Evolutionary conservation across 1,284 basidiomycete species (phyloP), one percentile per base, ranked within the genome.

Genomic region (Tilletia horrida): DNA sequence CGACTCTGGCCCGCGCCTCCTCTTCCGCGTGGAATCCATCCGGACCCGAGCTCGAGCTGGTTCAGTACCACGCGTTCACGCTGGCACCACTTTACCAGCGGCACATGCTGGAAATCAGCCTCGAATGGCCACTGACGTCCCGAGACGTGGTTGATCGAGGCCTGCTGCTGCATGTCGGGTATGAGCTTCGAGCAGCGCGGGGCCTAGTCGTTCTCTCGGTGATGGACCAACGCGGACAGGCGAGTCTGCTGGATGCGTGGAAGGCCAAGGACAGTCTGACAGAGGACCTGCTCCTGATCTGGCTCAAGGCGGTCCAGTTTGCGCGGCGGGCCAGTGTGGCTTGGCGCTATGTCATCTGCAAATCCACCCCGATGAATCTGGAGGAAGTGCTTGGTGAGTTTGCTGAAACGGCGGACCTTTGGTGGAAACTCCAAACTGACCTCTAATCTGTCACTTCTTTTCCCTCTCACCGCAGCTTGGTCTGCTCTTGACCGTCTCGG

Each of bases 301-400:
- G 73, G 73, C 65, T 63, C 18, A 73, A 69, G n/a, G 73, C 69
- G 2, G 14, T 70, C 1, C 67, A 64, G 2, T 66, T 71, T 52
- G 72, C 73, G n/a, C 66, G 68, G 21, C 64, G 69, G 3, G 72
- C 74, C 1, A 66, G 67, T 1, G 40, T 72, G 3, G 44, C 55
- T 7, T 77, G 76, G 76, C 64, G 69, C n/a, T 57, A 76, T 35
- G 67, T 69, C 11, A 62, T 77, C 31, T 74, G 71, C 40, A 69
- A 67, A 40, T 48, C 69, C 0, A 59, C 42, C 0, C 2, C 52
- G 43, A 62, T 77, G 50, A 50, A 45, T 8, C n/a, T 50, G 14
- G 47, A 52, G 6, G 76, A 77, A 42, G 52, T 66, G 6, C 9
- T 42, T 31, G 63, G 63, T 65, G 63, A 64, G 63, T 45, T 40